phyloP scores from a whole-genome alignment of 2,329 filamentous ascomycete species.

The Xylariaceae sp. region DNA sequence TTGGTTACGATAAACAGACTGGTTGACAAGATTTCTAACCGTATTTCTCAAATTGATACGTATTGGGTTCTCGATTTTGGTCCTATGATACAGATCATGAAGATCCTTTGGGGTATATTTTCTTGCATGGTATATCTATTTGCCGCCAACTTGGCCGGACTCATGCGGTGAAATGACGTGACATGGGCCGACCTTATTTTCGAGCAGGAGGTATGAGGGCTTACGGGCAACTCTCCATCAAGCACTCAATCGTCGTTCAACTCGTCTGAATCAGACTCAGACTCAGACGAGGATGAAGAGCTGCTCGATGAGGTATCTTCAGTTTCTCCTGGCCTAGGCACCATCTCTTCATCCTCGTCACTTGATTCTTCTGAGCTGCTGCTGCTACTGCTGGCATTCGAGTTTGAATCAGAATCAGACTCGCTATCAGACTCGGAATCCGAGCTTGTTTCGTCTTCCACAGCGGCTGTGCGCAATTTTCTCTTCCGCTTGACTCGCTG shows the following conservation, averaged over 20 bases:
- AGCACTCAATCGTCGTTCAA: constrained; percentile 26
- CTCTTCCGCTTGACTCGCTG: constrained; percentile 44
- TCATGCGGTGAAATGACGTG: too few species aligned
- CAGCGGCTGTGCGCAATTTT: constrained; percentile 46
- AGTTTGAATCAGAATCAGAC: constrained; percentile 32
- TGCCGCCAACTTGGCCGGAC: too few species aligned
- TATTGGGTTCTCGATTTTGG: too few species aligned
- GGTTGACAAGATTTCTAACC: too few species aligned
- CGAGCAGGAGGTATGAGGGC: too few species aligned
- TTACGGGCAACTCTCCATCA: neutral
- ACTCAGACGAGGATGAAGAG: constrained; percentile 30
- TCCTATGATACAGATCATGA: too few species aligned
- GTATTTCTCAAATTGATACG: too few species aligned
- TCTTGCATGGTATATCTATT: too few species aligned
- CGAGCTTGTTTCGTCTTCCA: constrained; percentile 36
- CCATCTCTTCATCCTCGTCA: constrained; percentile 13
- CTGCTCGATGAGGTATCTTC: constrained; percentile 33
- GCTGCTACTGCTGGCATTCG: constrained; percentile 19
- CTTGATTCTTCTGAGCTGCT: constrained; percentile 27
- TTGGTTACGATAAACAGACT: too few species aligned
- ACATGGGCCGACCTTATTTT: too few species aligned
- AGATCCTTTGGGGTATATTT: too few species aligned
- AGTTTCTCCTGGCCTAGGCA: constrained; percentile 6
- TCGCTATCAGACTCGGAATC: constrained; percentile 31
- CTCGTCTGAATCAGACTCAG: constrained; percentile 27